A percentile compares a stretch with the other conserved stretches of the same genome.
Conservation (phyloP, 805 yeast species). For the Candida railenensis region DNA sequence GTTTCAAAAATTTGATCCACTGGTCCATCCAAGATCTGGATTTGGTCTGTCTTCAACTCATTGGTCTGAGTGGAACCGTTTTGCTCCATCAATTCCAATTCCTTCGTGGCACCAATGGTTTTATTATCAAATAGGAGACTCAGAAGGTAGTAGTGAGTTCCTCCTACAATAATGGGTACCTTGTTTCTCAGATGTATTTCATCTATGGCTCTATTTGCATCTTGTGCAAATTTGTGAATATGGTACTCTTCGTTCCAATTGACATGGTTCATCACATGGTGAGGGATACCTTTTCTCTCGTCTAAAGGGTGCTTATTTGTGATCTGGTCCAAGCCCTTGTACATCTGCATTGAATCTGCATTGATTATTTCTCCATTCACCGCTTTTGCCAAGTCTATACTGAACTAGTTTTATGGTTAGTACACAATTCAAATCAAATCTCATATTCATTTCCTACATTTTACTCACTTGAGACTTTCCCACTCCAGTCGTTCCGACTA, state of each 20-base stretch:
- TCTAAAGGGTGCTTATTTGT: slow-evolving; percentile 88
- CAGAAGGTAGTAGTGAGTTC: slow-evolving; percentile 92
- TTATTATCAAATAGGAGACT: slow-evolving; percentile 70
- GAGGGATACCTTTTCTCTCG: slow-evolving; percentile 74
- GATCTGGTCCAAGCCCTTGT: slow-evolving; percentile 66
- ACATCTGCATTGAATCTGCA: slow-evolving; percentile 98
- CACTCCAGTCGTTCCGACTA: slow-evolving; percentile 94
- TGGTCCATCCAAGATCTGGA: slow-evolving; percentile 53
- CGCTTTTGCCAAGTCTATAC: slow-evolving; percentile 73
- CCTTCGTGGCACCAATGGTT: slow-evolving; percentile 45
- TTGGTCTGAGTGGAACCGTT: slow-evolving; percentile 3
- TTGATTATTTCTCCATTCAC: slow-evolving; percentile 88
- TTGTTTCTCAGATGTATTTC: slow-evolving; percentile 69
- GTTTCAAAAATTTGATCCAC: slow-evolving; percentile 47
- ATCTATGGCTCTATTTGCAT: slow-evolving; percentile 61
- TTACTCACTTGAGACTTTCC: slow-evolving; percentile 77
- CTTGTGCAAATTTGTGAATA: slow-evolving; percentile 73
- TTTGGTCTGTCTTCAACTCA: slow-evolving; percentile 33
- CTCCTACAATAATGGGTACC: slow-evolving; percentile 88
- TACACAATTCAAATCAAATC: neutral
- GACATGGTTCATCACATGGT: slow-evolving; percentile 86
- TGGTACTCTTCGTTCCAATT: slow-evolving; percentile 79
- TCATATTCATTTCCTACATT: neutral
- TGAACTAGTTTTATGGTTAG: slow-evolving; percentile 42
- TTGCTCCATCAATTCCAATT: slow-evolving; percentile 4